These are phyloP conservation scores for Astrocystis sublimbata DNA, from an alignment of 495 filamentous ascomycete species.

Conservation along the genomic window DNA sequence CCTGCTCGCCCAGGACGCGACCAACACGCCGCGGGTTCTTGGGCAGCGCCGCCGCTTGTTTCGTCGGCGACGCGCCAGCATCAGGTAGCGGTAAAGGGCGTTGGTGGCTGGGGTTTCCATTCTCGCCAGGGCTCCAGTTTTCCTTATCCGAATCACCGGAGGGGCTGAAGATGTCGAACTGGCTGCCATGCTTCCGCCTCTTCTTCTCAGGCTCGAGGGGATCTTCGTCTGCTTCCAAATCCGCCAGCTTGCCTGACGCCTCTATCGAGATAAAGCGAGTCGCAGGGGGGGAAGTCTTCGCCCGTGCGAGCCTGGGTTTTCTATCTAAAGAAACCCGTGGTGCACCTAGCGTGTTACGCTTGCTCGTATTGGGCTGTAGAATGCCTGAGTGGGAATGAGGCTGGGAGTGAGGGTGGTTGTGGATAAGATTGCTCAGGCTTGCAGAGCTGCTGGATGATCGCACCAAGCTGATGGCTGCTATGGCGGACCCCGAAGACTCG, in stretches of 20 bases:
- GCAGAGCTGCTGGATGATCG: conserved; percentile 62
- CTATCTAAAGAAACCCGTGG: conserved; percentile 55
- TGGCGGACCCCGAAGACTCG: conserved; percentile 69
- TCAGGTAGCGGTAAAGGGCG: conserved; percentile 21
- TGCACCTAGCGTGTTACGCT: conserved; percentile 59
- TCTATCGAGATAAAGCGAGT: conserved; percentile 4
- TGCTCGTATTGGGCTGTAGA: conserved; percentile 53
- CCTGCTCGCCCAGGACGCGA: conserved; percentile 35
- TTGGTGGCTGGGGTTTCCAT: conserved; percentile 44
- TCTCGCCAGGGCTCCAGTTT: conserved; percentile 70
- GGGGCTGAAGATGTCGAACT: conserved; percentile 31
- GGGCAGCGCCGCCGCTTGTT: background rate
- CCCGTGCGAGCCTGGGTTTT: conserved; percentile 64
- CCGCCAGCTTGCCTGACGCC: background rate
- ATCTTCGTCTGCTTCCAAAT: conserved; percentile 16
- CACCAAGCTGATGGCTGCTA: conserved; percentile 69
- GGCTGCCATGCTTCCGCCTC: conserved; percentile 41
- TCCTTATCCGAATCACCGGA: conserved; percentile 84
- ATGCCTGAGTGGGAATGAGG: conserved; percentile 33
- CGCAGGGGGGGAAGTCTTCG: conserved; percentile 29
- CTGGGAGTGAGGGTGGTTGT: conserved; percentile 36
- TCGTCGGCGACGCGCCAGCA: background rate
- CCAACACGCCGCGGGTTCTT: conserved; percentile 41
- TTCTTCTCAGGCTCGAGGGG: conserved; percentile 32
- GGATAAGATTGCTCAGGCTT: conserved; percentile 34